Conservation (phyloP, 148 eudicot genomes). For the Gaultheria prostrata region DNA sequence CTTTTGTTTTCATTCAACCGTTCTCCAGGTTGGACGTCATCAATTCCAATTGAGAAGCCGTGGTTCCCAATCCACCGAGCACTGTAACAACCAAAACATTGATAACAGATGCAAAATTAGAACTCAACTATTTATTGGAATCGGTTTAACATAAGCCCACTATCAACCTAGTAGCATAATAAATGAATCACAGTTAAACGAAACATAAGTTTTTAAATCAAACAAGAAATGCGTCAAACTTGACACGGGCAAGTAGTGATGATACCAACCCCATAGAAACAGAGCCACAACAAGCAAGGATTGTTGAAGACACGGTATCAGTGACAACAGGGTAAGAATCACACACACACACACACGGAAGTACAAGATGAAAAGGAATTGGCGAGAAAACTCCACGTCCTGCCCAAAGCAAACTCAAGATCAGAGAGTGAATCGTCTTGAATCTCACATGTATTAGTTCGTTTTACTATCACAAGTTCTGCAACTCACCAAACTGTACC, state of each 20-base stretch:
- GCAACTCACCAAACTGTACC: background rate
- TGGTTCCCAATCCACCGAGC: conserved; percentile 99
- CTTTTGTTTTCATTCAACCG: conserved; percentile 42
- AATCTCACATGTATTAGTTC: background rate
- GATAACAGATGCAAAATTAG: background rate
- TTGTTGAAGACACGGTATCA: background rate
- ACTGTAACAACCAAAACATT: conserved; percentile 41
- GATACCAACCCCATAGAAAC: background rate
- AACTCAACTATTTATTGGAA: conserved; percentile 1
- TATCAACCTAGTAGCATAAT: background rate
- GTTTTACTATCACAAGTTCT: background rate
- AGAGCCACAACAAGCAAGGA: background rate
- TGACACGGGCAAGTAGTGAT: background rate
- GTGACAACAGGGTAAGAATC: background rate
- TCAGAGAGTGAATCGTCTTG: background rate
- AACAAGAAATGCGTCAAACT: background rate
- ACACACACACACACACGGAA: background rate
- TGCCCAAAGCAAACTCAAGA: background rate
- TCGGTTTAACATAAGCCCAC: background rate
- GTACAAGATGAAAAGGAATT: background rate
- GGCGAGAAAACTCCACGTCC: background rate
- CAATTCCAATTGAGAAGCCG: conserved; percentile 96
- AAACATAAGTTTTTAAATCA: background rate
- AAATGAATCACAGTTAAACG: background rate
- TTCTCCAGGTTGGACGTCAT: conserved; percentile 89